Base-by-base conservation (phyloP, 1,284 basidiomycete species). In the Trametes versicolor region DNA sequence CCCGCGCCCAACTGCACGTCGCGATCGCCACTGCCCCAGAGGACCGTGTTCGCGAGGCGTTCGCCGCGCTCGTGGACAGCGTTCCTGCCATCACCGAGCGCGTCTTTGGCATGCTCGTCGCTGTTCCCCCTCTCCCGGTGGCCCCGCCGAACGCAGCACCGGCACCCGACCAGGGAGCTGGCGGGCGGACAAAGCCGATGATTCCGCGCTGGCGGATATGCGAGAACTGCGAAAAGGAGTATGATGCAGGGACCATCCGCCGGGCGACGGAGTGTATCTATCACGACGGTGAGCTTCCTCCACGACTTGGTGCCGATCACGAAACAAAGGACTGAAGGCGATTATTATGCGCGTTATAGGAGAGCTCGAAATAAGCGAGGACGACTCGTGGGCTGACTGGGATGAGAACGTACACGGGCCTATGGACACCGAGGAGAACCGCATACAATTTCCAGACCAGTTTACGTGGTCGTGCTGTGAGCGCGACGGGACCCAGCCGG, bases 401-500 rank as follows among this genome's bases (percentile, higher is more conserved):
- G 84, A 85, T 65, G 82, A 84, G 65, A 70, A 74, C 32, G 76
- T 73, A 52, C 83, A 84, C 63, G 84, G 85, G 1, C 80, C 80
- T 1, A 83, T 81, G 75, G 81, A 85, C 68, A 78, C 78, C 1
- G 49, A 71, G 13, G 70, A 74, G 25, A 84, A 81, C 67, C 77
- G 77, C 57, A 66, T 66, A 48, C 65, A 77, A n/a, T 83, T 72
- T 62, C 83, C 84, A 2, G 79, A 85, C 60, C 79, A 79, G 56
- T 85, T 85, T 68, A 72, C 51, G 1, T 87, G 85, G 85, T 78
- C 74, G 8, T 87, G 85, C 65, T 86, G 85, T 67, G 76, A 80
- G 15, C 66, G 71, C 52, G 70, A 78, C 57, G 82, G 80, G 2
- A 70, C 52, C 21, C 65, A 69, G 9, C 69, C 71, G 21, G 84